Conservation (phyloP, 345 rosid genomes). For the Dipteronia dyeriana region DNA sequence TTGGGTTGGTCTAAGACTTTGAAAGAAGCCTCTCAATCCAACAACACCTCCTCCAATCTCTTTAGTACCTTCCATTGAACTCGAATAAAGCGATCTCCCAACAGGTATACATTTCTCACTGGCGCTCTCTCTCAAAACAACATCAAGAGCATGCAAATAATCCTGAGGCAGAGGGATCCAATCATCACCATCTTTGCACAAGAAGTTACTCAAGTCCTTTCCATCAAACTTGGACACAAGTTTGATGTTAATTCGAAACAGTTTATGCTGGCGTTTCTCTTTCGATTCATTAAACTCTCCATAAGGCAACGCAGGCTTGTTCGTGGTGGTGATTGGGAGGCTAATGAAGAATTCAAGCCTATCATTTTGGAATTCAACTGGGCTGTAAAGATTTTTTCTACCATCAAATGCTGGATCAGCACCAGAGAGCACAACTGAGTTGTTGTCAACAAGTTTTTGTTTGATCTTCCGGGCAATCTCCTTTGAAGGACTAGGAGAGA, state of each 20-base stretch:
- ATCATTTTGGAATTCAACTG: conserved; percentile 81
- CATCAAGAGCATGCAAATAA: conserved; percentile 92
- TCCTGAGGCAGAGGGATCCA: conserved; percentile 90
- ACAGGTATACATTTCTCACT: conserved; percentile 69
- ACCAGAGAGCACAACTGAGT: conserved; percentile 56
- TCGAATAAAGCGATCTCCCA: conserved; percentile 83
- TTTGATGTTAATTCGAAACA: conserved; percentile 68
- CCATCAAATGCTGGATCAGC: conserved; percentile 84
- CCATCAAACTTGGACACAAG: conserved; percentile 88
- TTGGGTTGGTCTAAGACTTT: conserved; percentile 89
- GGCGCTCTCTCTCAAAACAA: conserved; percentile 83
- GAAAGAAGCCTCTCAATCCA: conserved; percentile 92
- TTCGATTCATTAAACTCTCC: conserved; percentile 40
- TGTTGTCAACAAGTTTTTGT: conserved; percentile 66
- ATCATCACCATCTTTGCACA: conserved; percentile 67
- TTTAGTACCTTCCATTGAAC: conserved; percentile 70
- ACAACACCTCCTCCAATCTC: conserved; percentile 94
- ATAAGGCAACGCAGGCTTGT: conserved; percentile 28
- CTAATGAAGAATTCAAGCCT: conserved; percentile 81
- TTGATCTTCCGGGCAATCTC: conserved; percentile 87
- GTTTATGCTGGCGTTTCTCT: conserved; percentile 56
- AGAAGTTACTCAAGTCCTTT: conserved; percentile 57
- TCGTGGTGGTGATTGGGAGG: conserved; percentile 74
- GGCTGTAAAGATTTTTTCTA: conserved; percentile 75
- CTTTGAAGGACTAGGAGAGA: conserved; percentile 76